A percentile compares a stretch with the other conserved stretches of the same genome.
Evolutionary conservation across 495 filamentous ascomycete genomes (phyloP).

Genomic region (Viridothelium virens): DNA sequence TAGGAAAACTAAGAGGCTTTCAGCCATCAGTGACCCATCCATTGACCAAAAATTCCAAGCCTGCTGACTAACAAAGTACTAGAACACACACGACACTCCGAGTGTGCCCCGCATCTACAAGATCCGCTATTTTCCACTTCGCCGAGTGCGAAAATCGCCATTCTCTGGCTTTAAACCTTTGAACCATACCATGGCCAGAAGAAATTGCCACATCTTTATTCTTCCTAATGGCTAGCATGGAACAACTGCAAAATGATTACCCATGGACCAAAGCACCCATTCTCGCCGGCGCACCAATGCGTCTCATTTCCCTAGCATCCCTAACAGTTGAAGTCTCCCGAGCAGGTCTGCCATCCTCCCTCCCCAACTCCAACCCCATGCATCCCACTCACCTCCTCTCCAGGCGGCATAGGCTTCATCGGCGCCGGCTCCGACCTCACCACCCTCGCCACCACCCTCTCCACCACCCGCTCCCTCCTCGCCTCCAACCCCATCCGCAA

Average conservation of each 20-base stretch:
- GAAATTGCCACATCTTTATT: not conserved
- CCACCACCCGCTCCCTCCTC: constrained; percentile 22
- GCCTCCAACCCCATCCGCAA: constrained; percentile 21
- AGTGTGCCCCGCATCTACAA: too few relatives aligned
- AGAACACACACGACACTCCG: too few relatives aligned
- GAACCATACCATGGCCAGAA: too few relatives aligned
- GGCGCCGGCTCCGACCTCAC: constrained; percentile 33
- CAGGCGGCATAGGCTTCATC: constrained; percentile 41
- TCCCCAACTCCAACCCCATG: not conserved
- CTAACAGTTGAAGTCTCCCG: constrained; percentile 52
- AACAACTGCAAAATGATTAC: constrained; percentile 38
- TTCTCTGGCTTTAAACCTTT: constrained; percentile 13
- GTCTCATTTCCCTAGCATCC: constrained; percentile 53
- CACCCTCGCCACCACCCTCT: constrained; percentile 25
- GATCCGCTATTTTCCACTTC: too few relatives aligned
- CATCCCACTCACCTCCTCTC: not conserved
- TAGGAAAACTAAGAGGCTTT: too few relatives aligned
- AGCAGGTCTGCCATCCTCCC: constrained; percentile 42
- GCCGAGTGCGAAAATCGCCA: too few relatives aligned
- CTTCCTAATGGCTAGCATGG: constrained; percentile 16
- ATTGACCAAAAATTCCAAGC: too few relatives aligned
- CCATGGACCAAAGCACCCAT: constrained; percentile 58
- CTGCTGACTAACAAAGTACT: too few relatives aligned
- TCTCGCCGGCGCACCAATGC: constrained; percentile 65
- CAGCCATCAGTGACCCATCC: too few relatives aligned